These are phyloP conservation scores for Cercospora sp. DNA, from an alignment of 2,329 filamentous ascomycete species.

Conservation along the genomic window DNA sequence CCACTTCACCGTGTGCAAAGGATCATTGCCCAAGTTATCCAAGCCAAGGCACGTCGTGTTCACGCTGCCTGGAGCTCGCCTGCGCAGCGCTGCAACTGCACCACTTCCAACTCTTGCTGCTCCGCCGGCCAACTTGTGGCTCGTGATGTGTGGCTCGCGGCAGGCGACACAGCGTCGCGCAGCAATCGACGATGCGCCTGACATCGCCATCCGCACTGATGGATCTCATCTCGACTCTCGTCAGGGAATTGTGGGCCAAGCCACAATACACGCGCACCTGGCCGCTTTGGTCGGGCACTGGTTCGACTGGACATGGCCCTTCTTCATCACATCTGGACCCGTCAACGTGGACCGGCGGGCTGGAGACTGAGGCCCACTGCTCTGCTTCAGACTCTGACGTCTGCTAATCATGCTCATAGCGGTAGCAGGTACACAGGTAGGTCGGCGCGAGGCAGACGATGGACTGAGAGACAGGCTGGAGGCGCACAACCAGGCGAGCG, in stretches of 20 bases:
- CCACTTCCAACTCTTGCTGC: background rate
- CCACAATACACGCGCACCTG: background rate
- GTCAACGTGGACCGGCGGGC: too few relatives aligned
- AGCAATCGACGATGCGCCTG: slow-evolving; percentile 15
- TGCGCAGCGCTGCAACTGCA: too few relatives aligned
- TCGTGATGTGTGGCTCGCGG: background rate
- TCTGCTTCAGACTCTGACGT: too few relatives aligned
- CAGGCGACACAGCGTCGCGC: background rate
- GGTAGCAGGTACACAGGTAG: background rate
- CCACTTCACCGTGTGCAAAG: slow-evolving; percentile 17
- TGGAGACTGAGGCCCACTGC: too few relatives aligned
- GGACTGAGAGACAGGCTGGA: too few relatives aligned
- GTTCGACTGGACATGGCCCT: too few relatives aligned
- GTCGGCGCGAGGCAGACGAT: too few relatives aligned
- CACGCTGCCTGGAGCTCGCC: background rate
- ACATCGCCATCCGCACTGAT: background rate
- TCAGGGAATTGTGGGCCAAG: slow-evolving; percentile 2
- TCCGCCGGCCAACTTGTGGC: background rate
- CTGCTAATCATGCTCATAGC: background rate
- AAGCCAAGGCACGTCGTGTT: background rate
- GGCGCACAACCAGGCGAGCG: slow-evolving; percentile 4
- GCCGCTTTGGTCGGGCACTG: background rate
- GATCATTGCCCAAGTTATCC: background rate
- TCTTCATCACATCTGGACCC: too few relatives aligned
- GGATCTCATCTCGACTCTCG: background rate